A percentile compares a stretch with the other conserved stretches of the same genome.
phyloP scores from a whole-genome alignment of 306 rosid species.

The Quercus rubra region DNA sequence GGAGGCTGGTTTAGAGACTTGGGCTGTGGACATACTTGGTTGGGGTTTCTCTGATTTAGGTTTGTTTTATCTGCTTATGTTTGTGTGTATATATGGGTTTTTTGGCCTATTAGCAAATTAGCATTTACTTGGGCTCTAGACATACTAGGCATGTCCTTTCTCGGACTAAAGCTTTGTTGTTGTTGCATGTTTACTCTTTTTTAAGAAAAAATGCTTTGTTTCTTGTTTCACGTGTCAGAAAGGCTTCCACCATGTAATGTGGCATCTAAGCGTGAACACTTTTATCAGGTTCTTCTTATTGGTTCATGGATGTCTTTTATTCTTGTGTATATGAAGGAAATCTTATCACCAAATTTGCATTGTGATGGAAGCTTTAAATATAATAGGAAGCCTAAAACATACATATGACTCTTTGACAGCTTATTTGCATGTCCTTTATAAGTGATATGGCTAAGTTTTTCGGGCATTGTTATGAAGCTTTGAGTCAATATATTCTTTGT shows the following conservation, averaged over 20 bases:
- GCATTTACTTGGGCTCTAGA: no score
- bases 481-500: neutral
- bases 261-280: slow-evolving; percentile 73
- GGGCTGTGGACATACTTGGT: slow-evolving; percentile 98
- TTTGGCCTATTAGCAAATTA: no score
- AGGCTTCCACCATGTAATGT: slow-evolving; percentile 71
- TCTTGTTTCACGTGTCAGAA: slow-evolving; percentile 39
- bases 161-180: neutral
- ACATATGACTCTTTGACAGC: neutral
- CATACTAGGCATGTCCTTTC: no score
- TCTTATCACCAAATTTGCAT: neutral
- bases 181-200: neutral
- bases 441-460: neutral
- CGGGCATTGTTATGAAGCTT: neutral
- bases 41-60: slow-evolving; percentile 99
- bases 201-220: neutral
- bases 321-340: neutral
- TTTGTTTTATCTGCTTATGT: slow-evolving; percentile 24
- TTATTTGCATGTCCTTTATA: neutral
- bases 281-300: slow-evolving; percentile 62
- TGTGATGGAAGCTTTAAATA: neutral
- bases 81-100: no score
- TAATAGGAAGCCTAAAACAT: neutral
- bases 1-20: slow-evolving; percentile 75
- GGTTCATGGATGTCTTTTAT: neutral